Base-by-base conservation (phyloP, 1,284 basidiomycete genomes). In the Ceratobasidium sp. region DNA sequence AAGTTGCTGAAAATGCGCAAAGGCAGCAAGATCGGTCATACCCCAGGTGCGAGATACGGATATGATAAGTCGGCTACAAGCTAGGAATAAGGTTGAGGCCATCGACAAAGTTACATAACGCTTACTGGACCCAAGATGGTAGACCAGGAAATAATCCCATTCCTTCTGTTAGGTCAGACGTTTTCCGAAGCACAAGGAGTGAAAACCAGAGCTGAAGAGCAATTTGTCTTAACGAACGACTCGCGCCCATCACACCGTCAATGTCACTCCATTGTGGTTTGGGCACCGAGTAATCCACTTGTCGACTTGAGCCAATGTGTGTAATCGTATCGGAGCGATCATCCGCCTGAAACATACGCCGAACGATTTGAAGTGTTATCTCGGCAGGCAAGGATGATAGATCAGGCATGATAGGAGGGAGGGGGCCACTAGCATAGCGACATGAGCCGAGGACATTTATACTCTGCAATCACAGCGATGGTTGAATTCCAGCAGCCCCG, bases 321-420 rank as follows among this genome's bases (percentile, higher is more conserved):
- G 42, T n/a, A n/a, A n/a, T 49, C 53, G 21, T 21, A 11, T 50
- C 47, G 19, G 60, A 23, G 6, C 27, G 42, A 56, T 39, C 53
- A 14, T 29, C 64, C 25, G 42, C 49, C 19, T 21, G 42, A 36
- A 67, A 67, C 53, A 56, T 67, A n/a, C 16, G 47, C 19, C 64
- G 39, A 16, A 56, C 42, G 13, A 67, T 67, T 25, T 67, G 64
- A 46, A 67, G 64, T 27, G 53, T 67, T 46, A 67, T 67, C 64
- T 67, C 64, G 19, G 64, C 29, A 30, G 64, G 64, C 42, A 67
- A 52, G 47, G 64, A 30, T 23, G 42, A 46, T 41, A 27, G 30
- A 42, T 41, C 13, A 47, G 64, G 42, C 64, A 67, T 67, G 52
- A 49, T 39, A 41, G 64, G 30, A 41, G 44, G 29, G 25, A 29